Evolutionary conservation across 495 filamentous ascomycete species (phyloP), one percentile per base, ranked within the genome.

Genomic region (Annulohypoxylon maeteangense): DNA sequence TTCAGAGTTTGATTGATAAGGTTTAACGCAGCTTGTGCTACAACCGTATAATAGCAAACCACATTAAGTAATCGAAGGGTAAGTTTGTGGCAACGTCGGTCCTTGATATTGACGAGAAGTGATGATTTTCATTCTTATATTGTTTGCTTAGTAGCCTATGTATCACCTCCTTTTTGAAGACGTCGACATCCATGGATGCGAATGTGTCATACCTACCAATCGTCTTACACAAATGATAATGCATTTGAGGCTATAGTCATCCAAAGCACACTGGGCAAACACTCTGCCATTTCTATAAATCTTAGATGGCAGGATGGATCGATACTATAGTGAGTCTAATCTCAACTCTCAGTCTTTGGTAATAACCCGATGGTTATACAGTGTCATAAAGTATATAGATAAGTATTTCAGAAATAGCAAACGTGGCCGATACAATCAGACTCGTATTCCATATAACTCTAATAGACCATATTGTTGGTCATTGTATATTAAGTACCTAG

Each of bases 11-110:
- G 48, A 62, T 69, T 54, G 50, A 34, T 34, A 31, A 69, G 31
- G 59, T 32, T 68, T 34, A 31, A 69, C 51, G 59, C 44, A 56
- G 66, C 63, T 69, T 68, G 59, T 69, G 27, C 38, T 20, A 64
- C 61, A 51, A 18, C 40, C 40, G 40, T 44, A 44, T 44, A 44
- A 18, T 7, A 38, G 36, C 34, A 64, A 56, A 64, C 38, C 62
- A 27, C 34, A 34, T 20, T 14, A 62, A 25, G 8, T 23, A 25
- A 23, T 29, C 14, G 23, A 16, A 51, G 23, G 47, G 22, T n/a
- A 29, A 27, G 23, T 29, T 51, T 51, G 40, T 29, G 47, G 47
- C 23, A 25, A 11, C 47, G 8, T 51, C 47, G 47, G 23, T 51
- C 47, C 47, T 51, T 29, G 23, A 51, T 51, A 51, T 29, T 51